phyloP scores from a whole-genome alignment of 169 alveolate genomes.

The Ichthyophthirius multifiliis region DNA sequence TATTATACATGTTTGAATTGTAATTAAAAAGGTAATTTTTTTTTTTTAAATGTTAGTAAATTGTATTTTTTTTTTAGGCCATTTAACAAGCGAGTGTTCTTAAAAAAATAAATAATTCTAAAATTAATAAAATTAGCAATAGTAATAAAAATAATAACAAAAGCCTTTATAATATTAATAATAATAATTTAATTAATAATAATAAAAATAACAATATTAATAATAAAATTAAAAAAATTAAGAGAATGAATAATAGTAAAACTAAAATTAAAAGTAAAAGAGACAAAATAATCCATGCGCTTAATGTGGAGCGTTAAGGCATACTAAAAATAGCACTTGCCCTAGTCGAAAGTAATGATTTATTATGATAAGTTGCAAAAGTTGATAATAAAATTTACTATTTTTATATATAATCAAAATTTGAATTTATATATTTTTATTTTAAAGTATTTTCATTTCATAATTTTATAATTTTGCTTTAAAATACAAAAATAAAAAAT shows the following conservation, averaged over 20 bases:
- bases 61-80: not conserved
- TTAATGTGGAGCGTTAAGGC: not conserved
- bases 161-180: no score
- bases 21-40: not conserved
- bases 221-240: not conserved
- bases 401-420: no score
- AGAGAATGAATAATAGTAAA: not conserved
- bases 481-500: no score
- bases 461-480: no score
- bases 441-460: no score
- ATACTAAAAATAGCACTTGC: not conserved
- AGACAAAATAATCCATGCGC: not conserved
- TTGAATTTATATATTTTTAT: no score
- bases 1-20: not conserved
- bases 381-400: no score
- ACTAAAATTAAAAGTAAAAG: not conserved
- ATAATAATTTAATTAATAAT: not conserved
- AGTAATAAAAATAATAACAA: not conserved
- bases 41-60: not conserved
- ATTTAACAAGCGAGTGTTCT: not conserved
- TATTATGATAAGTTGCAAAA: no score
- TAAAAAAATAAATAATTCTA: not conserved
- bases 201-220: not conserved
- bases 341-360: no score
- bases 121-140: not conserved